Evolutionary conservation across 2,329 filamentous ascomycete genomes (phyloP).

Genomic region (Neonectria neomacrospora): DNA sequence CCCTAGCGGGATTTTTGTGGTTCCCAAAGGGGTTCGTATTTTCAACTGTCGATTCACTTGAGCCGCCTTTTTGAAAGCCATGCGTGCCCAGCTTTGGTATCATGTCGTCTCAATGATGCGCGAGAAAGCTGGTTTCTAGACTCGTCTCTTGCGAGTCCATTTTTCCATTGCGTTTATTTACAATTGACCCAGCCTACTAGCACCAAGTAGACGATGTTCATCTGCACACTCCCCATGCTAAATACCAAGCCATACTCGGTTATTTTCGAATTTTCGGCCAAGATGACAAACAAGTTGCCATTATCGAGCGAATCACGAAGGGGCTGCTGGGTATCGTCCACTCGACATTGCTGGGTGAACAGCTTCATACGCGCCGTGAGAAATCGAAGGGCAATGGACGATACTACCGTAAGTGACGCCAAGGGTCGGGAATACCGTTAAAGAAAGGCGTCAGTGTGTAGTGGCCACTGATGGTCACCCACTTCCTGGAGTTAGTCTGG

Average conservation of each 20-base stretch:
- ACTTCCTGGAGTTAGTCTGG: constrained; percentile 32
- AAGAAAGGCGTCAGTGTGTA: constrained; percentile 42
- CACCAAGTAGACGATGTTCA: constrained; percentile 42
- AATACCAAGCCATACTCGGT: constrained; percentile 57
- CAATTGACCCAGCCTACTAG: constrained; percentile 10
- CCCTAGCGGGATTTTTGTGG: background rate
- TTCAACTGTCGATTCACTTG: constrained; percentile 19
- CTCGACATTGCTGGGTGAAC: constrained; percentile 21
- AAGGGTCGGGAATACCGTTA: constrained; percentile 40
- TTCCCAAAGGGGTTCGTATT: constrained; percentile 9
- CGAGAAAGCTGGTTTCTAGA: constrained; percentile 30
- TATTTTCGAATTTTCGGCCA: constrained; percentile 40
- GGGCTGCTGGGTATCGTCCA: constrained; percentile 22
- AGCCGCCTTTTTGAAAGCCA: constrained; percentile 31
- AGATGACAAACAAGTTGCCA: constrained; percentile 7
- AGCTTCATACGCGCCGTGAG: constrained; percentile 46
- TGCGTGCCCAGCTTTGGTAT: constrained; percentile 29
- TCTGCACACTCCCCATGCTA: constrained; percentile 58
- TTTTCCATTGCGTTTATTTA: fast-evolving
- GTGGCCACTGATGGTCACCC: constrained; percentile 37
- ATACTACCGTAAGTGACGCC: constrained; percentile 48
- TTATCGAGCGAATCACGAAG: background rate
- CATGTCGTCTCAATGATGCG: constrained; percentile 31
- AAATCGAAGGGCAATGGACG: constrained; percentile 52
- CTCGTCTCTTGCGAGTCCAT: constrained; percentile 20